Evolutionary conservation across 2,329 filamentous ascomycete species (phyloP).

Genomic region (Aspergillus ruber): DNA sequence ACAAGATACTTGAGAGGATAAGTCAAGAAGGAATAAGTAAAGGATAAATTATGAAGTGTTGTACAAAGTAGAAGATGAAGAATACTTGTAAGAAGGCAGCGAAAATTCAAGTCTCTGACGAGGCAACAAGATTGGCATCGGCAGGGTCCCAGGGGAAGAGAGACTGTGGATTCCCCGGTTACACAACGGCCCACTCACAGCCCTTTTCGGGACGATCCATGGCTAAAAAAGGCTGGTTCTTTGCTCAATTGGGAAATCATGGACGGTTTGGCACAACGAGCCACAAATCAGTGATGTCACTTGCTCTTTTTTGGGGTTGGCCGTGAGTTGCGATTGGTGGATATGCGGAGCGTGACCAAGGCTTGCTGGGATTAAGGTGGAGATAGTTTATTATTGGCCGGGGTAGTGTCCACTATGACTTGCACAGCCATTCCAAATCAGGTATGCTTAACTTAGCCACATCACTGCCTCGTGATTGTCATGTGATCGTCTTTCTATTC

Average conservation of each 20-base stretch:
- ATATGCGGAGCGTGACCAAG: neutral
- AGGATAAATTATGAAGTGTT: too few species aligned
- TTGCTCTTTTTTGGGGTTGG: neutral
- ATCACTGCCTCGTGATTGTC: neutral
- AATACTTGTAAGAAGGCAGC: neutral
- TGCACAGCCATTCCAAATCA: neutral
- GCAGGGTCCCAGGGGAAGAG: constrained; percentile 6
- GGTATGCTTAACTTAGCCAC: neutral
- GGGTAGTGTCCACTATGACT: too few species aligned
- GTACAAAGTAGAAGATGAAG: too few species aligned
- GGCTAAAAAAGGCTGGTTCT: neutral
- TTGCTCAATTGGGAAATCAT: too few species aligned
- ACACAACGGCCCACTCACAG: neutral
- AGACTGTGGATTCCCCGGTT: constrained; percentile 2
- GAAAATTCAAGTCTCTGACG: constrained; percentile 1
- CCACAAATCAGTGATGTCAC: neutral
- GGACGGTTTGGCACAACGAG: neutral
- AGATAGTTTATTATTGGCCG: neutral
- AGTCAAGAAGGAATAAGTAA: too few species aligned
- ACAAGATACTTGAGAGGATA: too few species aligned
- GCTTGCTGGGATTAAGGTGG: neutral
- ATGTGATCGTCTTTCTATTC: neutral
- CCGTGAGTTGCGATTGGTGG: neutral
- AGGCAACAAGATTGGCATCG: constrained; percentile 18
- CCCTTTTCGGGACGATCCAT: neutral